Conservation (phyloP, 305 asterid genomes). For the Fraxinus dipetala region DNA sequence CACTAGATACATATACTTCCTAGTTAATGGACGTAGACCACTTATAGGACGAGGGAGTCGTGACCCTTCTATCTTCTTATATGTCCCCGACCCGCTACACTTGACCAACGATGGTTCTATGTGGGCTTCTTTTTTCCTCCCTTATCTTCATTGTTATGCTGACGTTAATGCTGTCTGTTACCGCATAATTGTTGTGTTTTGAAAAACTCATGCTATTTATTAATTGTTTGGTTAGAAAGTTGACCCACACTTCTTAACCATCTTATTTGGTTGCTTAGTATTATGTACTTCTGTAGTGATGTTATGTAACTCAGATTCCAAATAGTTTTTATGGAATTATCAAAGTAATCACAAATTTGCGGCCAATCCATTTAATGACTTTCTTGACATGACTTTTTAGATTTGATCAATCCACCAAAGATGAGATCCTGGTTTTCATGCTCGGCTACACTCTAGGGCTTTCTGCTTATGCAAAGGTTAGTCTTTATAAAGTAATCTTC, state of each 20-base stretch:
- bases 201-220: not conserved
- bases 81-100: not conserved
- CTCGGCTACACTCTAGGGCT: slow-evolving; percentile 51
- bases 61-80: not conserved
- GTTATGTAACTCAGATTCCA: not conserved
- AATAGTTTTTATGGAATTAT: not conserved
- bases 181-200: not conserved
- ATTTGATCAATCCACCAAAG: slow-evolving; percentile 60
- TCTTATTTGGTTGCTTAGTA: not conserved
- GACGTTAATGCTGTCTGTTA: not conserved
- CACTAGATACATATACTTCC: not conserved
- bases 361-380: not conserved
- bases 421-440: slow-evolving; percentile 56
- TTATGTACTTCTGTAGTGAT: not conserved
- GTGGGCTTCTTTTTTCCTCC: not conserved
- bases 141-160: not conserved
- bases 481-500: slow-evolving; percentile 23
- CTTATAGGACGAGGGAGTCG: not conserved
- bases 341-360: not conserved
- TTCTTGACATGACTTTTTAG: slow-evolving; percentile 43
- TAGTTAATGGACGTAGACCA: not conserved
- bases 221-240: not conserved
- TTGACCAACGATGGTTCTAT: not conserved
- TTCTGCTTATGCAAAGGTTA: slow-evolving; percentile 74
- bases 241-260: not conserved